Percentiles rank a stretch among this genome's conserved stretches.
Conservation (phyloP, 2,329 filamentous ascomycete species). For the Colletotrichum shisoi region DNA sequence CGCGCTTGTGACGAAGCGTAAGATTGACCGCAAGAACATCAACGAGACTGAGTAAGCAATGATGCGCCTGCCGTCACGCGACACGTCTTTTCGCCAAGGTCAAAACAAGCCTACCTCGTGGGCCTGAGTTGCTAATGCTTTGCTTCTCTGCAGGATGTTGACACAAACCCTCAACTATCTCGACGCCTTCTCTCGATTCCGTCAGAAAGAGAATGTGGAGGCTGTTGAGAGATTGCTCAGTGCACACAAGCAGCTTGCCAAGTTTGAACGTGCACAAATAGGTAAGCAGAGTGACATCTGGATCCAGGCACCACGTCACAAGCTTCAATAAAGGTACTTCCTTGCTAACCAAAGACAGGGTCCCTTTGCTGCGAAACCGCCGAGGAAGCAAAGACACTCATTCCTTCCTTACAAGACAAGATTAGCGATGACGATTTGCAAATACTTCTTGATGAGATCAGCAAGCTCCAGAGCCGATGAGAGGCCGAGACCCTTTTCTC, state of each 20-base stretch:
- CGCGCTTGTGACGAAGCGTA: constrained; percentile 81
- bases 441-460: constrained; percentile 88
- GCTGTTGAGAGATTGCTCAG: constrained; percentile 89
- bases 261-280: constrained; percentile 92
- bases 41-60: constrained; percentile 76
- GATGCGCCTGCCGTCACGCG: constrained; percentile 6
- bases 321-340: no score
- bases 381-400: constrained; percentile 95
- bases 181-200: constrained; percentile 93
- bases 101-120: neutral
- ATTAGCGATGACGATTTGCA: constrained; percentile 89
- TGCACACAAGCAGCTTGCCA: constrained; percentile 79
- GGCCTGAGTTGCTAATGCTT: neutral
- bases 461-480: constrained; percentile 68
- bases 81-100: neutral
- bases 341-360: constrained; percentile 58
- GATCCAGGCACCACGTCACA: neutral
- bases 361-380: constrained; percentile 90
- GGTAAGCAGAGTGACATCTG: constrained; percentile 60
- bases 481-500: neutral
- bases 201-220: constrained; percentile 92
- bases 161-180: constrained; percentile 91
- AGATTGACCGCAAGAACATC: constrained; percentile 80
- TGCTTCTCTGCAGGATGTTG: constrained; percentile 66
- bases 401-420: constrained; percentile 88